Evolutionary conservation across 805 yeast genomes (phyloP), one percentile per base, ranked within the genome.

Genomic region (Suhomyces vadensis): DNA sequence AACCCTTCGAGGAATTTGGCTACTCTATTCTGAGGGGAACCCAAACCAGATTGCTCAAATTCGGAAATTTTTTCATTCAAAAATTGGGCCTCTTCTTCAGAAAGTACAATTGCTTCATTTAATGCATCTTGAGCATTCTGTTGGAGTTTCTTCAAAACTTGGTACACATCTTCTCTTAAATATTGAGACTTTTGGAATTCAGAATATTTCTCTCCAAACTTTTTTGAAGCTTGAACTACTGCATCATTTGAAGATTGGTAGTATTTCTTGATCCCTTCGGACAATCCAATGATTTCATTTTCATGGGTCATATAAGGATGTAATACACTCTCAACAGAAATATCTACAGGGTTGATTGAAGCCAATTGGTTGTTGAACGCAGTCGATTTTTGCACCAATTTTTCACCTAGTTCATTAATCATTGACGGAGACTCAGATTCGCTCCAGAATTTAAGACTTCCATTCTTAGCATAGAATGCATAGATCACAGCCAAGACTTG

Each of bases 21-120:
- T 19, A 29, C 17, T 29, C 13, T 29, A 19, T 29, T 9, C 19
- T 29, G 33, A 16, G 20, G 19, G 8, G 33, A 29, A 6, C 33
- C 33, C 33, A 29, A 29, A 19, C 33, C 33, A n/a, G 33, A n/a
- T 14, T 29, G 33, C 13, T 29, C 33, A 29, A 29, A 29, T 29
- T 29, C 19, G 19, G 33, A 9, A 13, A 29, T 29, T 13, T 29
- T 29, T 16, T 29, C 33, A 6, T 29, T 29, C 33, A 29, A 29
- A 19, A 29, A 29, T 14, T 13, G 33, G 16, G 33, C 13, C 16
- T 29, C 33, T 19, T 29, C 19, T 29, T 29, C 17, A 19, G 19
- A 14, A 29, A 29, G 16, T 19, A 14, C 33, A 14, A 29, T 29
- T 29, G 13, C 33, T 29, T 29, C 33, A 14, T 29, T 19, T 5